Evolutionary conservation across 768 basidiomycete genomes (phyloP), one percentile per base, ranked within the genome.

Genomic region (Butyriboletus loyo): DNA sequence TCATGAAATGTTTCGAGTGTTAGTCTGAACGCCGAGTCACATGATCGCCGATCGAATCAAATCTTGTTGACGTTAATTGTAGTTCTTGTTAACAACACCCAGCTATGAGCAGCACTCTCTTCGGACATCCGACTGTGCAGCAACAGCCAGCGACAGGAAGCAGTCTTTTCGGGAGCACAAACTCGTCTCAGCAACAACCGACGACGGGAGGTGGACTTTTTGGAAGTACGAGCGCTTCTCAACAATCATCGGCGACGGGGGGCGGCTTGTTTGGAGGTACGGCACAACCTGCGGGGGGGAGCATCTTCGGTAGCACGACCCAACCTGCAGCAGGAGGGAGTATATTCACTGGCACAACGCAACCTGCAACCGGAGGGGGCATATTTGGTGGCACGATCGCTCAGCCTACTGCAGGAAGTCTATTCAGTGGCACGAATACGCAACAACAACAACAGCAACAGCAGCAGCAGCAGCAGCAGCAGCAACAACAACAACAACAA

Each of bases 181-280:
- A 55, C 57, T 46, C 50, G 14, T 52, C 67, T 31, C 68, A 72
- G 28, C 66, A 62, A 40, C 65, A 57, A 49, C 51, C 60, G 7
- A 47, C 58, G 15, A 40, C 45, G 14, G 63, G 63, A 24, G 40
- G 58, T 10, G 32, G 53, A n/a, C 50, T 58, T 31, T 63, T 63
- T 17, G 62, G 63, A 35, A 36, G 35, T 35, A 45, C 60, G 10
- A 31, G 17, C 15, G n/a, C 56, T 34, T 25, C 53, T 32, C 61
- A 62, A 9, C 61, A 61, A 9, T 50, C 54, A 25, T 46, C 52
- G 6, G n/a, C 34, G 36, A 52, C 52, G 41, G 62, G 61, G 1
- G 36, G 58, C 22, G 40, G 45, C 27, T 30, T 63, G 31, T 65
- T 65, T 42, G 63, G 62, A 40, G 25, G 49, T 36, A 39, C 46